Evolutionary conservation across 371 early-diverging fungal genomes (phyloP).

Genomic region (Mucor plumbeus): DNA sequence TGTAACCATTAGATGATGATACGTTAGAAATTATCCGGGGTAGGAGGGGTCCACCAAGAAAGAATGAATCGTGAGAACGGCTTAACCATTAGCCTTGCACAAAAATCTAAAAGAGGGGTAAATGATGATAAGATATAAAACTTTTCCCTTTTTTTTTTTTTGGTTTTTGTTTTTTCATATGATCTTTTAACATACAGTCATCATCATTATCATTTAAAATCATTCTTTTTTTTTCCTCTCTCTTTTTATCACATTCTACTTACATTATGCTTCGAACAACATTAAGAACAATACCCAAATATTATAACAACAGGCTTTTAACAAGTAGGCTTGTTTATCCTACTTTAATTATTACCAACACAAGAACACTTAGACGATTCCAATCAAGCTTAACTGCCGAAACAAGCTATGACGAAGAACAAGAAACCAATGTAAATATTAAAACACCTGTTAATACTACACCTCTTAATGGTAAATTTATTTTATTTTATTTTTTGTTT

Average conservation of each 20-base stretch:
- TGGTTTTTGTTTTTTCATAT: no score
- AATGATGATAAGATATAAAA: constrained; percentile 6
- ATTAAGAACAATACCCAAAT: constrained; percentile 1
- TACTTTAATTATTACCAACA: not conserved
- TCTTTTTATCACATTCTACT: not conserved
- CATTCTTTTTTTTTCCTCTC: not conserved
- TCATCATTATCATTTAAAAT: no score
- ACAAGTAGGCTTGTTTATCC: not conserved
- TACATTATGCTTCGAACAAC: constrained; percentile 2
- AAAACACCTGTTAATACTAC: constrained; percentile 1
- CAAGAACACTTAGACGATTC: not conserved
- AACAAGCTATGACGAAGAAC: not conserved
- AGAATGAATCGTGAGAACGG: not conserved
- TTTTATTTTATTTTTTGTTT: no score
- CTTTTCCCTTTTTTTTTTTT: not conserved
- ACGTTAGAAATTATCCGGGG: no score
- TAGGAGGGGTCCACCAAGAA: no score
- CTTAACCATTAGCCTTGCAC: constrained; percentile 9
- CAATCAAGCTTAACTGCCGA: constrained; percentile 1
- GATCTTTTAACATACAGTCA: not conserved
- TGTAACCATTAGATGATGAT: no score
- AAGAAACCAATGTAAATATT: not conserved
- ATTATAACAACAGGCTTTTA: not conserved
- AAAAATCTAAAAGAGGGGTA: constrained; percentile 7
- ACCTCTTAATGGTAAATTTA: constrained; percentile 12